These are phyloP conservation scores for Eucalyptus microcorys DNA, from an alignment of 345 rosid genomes.

Conservation along the genomic window DNA sequence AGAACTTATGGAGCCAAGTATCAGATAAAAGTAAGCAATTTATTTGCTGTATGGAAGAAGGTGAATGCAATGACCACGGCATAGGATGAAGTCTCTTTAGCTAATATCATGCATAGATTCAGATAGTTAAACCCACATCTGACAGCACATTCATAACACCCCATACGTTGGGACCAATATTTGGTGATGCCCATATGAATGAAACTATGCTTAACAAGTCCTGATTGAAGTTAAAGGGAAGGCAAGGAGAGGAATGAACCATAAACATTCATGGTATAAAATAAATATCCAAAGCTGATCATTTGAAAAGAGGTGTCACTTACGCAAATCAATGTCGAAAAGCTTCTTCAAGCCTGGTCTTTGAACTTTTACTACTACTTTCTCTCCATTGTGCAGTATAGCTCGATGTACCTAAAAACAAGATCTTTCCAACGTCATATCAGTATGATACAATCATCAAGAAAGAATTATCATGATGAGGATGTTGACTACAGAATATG, in stretches of 20 bases:
- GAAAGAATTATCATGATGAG: background rate
- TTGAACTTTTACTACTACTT: constrained; percentile 86
- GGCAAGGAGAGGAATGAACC: background rate
- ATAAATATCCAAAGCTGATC: background rate
- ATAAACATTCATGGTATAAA: background rate
- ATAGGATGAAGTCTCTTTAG: background rate
- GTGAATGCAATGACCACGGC: background rate
- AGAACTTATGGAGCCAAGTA: background rate
- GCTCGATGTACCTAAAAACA: constrained; percentile 77
- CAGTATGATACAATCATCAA: background rate
- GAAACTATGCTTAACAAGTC: background rate
- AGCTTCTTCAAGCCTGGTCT: constrained; percentile 94
- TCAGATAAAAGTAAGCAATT: background rate
- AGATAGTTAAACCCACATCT: background rate
- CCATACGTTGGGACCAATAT: background rate
- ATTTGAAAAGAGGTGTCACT: constrained; percentile 4
- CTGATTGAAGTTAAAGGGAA: background rate
- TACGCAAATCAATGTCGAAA: constrained; percentile 86
- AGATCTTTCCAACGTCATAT: constrained; percentile 9
- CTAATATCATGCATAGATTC: background rate
- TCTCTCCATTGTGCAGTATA: constrained; percentile 81
- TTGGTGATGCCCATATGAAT: background rate
- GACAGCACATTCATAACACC: background rate
- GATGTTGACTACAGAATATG: background rate
- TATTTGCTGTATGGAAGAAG: background rate